Base-by-base conservation (phyloP, 345 rosid species). In the Trapa incisa region DNA sequence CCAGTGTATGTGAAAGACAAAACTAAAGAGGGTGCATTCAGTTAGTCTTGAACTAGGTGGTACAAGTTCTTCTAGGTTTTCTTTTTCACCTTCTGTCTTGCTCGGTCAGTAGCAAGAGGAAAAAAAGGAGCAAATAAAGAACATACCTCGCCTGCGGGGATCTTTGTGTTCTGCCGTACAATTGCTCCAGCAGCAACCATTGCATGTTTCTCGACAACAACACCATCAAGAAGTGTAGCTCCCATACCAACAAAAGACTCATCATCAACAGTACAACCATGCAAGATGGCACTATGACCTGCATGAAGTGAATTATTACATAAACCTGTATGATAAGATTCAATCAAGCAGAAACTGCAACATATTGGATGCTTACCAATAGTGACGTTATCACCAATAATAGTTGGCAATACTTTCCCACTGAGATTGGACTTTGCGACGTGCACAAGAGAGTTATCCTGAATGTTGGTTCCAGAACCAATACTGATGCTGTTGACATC, bases 151-250 rank as follows among this genome's bases (percentile, higher is more conserved):
- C 97, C 90, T 45, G 94, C 52, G 65, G 96, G 89, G 74, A 93
- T 85, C 79, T 73, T 85, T 43, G 94, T 82, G 75, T 90, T 93
- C 83, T 93, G 97, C 71, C 92, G 76, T 48, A 93, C 98, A 77
- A 93, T 97, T 64, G 98, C 86, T 74, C 98, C 98, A 71, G 96
- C 98, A 74, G 97, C 94, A 79, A 93, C 92, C 92, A 93, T 87
- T 37, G 77, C 87, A 82, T 90, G 84, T 80, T 86, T 88, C 80
- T 88, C 92, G 67, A 93, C 92, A 64, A 90, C 87, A 50, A 78
- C 97, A 56, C 96, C 97, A 50, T 93, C 97, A 75, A 93, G 96
- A 66, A 93, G 79, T 52, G 87, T 88, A 41, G 97, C 97, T 43
- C 98, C 96, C 97, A 88, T 90, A 29, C 98, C 97, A 37, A 90